Percentiles rank a stretch among this genome's conserved stretches.
Conservation (phyloP, 2,329 filamentous ascomycete species). For the Scedosporium dehoogii region DNA sequence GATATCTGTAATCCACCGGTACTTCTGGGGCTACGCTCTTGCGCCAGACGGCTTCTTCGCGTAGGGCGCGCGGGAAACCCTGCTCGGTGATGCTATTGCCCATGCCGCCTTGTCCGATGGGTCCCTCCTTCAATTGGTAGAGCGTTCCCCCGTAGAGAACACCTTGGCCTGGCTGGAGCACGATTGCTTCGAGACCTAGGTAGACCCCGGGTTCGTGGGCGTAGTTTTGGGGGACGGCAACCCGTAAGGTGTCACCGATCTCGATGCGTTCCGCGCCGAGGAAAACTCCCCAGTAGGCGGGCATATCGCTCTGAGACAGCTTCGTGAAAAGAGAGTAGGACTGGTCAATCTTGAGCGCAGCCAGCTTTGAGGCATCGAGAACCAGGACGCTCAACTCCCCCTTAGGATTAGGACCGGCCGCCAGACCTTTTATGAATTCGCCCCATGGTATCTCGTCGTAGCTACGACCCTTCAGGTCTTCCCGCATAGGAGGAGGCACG, state of each 20-base stretch:
- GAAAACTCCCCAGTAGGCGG: conserved; percentile 36
- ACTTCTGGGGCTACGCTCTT: conserved; percentile 20
- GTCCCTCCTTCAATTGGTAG: conserved; percentile 23
- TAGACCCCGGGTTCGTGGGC: conserved; percentile 12
- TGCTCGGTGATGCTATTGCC: conserved; percentile 23
- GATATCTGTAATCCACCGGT: conserved; percentile 25
- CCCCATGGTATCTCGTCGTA: conserved; percentile 36
- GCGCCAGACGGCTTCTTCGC: conserved; percentile 30
- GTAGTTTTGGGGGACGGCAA: conserved; percentile 30
- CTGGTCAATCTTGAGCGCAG: conserved; percentile 36
- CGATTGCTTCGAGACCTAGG: conserved; percentile 8
- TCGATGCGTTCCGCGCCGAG: conserved; percentile 40
- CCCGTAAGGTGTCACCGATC: conserved; percentile 36
- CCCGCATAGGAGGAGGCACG: conserved; percentile 31
- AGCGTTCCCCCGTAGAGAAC: conserved; percentile 31
- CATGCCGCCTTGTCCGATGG: conserved; percentile 10
- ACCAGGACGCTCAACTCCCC: conserved; percentile 18
- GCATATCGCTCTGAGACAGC: conserved; percentile 20
- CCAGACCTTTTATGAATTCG: conserved; percentile 19
- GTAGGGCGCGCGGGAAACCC: conserved; percentile 29
- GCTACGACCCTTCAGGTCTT: conserved; percentile 26
- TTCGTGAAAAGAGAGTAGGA: conserved; percentile 39
- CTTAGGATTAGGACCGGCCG: conserved; percentile 11
- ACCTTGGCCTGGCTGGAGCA: conserved; percentile 5
- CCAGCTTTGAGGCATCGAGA: conserved; percentile 42